phyloP scores from a whole-genome alignment of 306 rosid genomes.

The Cajanus cajan region DNA sequence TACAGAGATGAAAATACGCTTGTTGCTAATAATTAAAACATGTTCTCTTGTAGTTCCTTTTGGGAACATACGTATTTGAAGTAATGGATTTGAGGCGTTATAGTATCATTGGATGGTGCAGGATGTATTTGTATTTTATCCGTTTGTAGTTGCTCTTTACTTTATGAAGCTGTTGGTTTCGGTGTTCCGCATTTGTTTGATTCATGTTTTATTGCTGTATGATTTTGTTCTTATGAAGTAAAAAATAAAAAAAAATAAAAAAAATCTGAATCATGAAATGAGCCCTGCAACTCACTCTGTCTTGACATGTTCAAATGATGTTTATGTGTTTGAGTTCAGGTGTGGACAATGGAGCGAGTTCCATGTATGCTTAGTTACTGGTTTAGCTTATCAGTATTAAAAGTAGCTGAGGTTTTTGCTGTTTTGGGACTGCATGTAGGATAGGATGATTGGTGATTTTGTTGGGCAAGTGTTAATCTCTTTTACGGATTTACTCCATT shows the following conservation, averaged over 20 bases:
- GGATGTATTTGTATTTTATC: neutral
- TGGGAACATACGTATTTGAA: neutral
- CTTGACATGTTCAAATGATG: neutral
- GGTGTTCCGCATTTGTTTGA: neutral
- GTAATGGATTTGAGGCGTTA: neutral
- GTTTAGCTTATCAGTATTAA: neutral
- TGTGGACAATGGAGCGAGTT: neutral
- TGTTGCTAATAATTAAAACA: neutral
- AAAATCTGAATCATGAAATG: neutral
- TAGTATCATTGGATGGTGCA: neutral
- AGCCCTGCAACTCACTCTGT: neutral
- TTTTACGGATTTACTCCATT: neutral
- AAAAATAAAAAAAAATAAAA: neutral
- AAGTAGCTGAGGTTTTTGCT: neutral
- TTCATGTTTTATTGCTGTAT: neutral
- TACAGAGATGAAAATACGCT: neutral
- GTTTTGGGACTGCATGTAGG: neutral
- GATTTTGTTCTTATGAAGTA: neutral
- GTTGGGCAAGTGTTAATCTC: neutral
- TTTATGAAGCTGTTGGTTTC: neutral
- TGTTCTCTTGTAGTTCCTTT: neutral
- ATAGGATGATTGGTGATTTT: neutral
- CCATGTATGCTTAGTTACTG: neutral
- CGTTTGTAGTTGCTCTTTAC: neutral
- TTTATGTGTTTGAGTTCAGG: neutral